Base-by-base conservation (phyloP, 345 rosid genomes). In the Ceriops decandra region DNA sequence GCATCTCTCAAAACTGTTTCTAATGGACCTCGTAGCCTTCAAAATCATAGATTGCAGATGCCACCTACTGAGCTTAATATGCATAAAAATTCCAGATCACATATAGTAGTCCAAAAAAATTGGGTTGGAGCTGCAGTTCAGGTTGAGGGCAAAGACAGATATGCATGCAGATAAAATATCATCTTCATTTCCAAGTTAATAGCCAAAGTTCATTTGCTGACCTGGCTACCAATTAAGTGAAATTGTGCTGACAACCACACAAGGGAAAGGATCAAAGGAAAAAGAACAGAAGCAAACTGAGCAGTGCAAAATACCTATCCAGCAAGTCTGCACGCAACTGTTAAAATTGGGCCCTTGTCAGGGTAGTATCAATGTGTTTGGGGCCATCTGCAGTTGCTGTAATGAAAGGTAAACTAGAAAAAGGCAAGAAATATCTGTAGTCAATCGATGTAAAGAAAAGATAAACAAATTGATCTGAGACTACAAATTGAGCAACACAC, bases 311-410 rank as follows among this genome's bases (percentile, higher is more conserved):
- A 63, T 74, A 91, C 97, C 96, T 85, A 80, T 93, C 96, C 19
- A 93, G 90, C 57, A 91, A 81, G 72, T 91, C 91, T 0, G 96
- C 86, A 63, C 97, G 89, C 76, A 93, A 57, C 66, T 93, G 97
- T 78, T 93, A 97, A 22, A 91, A 91, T 80, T 93, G 88, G 54
- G 77, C 96, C 70, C 98, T 87, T 10, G 97, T 91, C 68, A 93
- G 82, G 30, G 98, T 91, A 36, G 91, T 85, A 69, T 93, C 97
- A 52, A 93, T 89, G 84, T 91, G 99, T 24, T 24, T 24, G 26
- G 26, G 26, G 26, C 26, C 26, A 24, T 24, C 26, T 24, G 26
- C 26, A 24, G 26, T 24, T 24, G 26, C 26, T 24, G 26, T 24
- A 24, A 24, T 24, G 26, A 24, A 24, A 24, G 26, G 99, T 86